Evolutionary conservation across 441 rosid genomes (phyloP).

Genomic region (Bocquillonia castaneifolia): DNA sequence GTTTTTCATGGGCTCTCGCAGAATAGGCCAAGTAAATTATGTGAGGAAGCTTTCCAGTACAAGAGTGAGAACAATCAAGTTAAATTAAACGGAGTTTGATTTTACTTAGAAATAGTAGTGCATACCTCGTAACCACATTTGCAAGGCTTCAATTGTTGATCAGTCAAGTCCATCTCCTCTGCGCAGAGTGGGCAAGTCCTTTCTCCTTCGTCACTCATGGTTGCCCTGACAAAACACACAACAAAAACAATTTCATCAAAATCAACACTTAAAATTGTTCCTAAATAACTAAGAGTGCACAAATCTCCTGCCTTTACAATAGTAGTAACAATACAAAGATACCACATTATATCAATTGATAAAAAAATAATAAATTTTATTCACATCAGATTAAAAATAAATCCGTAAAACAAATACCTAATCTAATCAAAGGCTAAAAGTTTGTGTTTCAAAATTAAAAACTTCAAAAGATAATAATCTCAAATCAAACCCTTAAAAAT

Average conservation of each 20-base stretch:
- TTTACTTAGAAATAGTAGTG: neutral
- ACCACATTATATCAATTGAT: too few species aligned
- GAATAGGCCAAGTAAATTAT: neutral
- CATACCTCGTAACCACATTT: constrained; percentile 89
- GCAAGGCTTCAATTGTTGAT: constrained; percentile 95
- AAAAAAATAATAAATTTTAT: neutral
- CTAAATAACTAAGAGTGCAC: too few species aligned
- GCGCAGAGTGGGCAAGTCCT: constrained; percentile 90
- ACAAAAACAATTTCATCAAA: neutral
- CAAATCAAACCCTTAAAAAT: constrained; percentile 23
- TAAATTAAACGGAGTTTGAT: neutral
- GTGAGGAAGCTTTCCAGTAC: neutral
- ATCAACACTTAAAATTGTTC: neutral
- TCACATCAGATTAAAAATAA: neutral
- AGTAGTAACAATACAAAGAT: too few species aligned
- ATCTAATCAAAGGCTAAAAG: constrained; percentile 2
- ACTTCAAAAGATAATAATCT: neutral
- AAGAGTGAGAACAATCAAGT: neutral
- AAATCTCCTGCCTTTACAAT: too few species aligned
- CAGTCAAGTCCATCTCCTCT: constrained; percentile 94
- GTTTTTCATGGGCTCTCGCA: neutral
- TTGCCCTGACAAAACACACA: constrained; percentile 26
- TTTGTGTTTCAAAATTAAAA: too few species aligned
- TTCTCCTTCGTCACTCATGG: constrained; percentile 82
- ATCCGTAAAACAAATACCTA: neutral